Percentiles rank a stretch among this genome's conserved stretches.
phyloP scores from a whole-genome alignment of 345 rosid genomes.

The Camelina hispida region DNA sequence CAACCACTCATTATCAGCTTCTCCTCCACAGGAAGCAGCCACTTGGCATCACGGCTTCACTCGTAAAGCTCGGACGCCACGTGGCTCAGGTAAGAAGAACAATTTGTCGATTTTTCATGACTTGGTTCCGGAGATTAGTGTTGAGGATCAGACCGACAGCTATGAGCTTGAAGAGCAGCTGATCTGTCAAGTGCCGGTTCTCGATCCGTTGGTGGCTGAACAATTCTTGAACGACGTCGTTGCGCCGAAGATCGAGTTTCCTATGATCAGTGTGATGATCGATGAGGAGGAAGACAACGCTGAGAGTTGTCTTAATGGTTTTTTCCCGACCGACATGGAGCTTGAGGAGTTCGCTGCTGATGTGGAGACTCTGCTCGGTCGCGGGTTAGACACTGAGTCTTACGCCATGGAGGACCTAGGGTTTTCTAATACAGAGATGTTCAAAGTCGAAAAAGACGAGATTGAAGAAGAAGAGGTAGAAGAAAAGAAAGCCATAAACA shows the following conservation, averaged over 20 bases:
- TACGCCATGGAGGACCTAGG: conserved; percentile 80
- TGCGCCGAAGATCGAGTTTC: conserved; percentile 38
- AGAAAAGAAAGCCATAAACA: conserved; percentile 16
- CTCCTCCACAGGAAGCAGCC: conserved; percentile 42
- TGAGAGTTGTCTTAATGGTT: conserved; percentile 49
- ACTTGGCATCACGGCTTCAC: conserved; percentile 87
- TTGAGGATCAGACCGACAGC: conserved; percentile 64
- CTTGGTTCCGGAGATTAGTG: conserved; percentile 76
- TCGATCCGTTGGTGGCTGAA: conserved; percentile 64
- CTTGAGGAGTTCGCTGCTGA: conserved; percentile 90
- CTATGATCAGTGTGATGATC: conserved; percentile 23
- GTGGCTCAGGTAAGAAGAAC: conserved; percentile 50
- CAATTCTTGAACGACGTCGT: conserved; percentile 45
- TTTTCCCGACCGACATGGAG: conserved; percentile 80
- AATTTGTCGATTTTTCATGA: conserved; percentile 40
- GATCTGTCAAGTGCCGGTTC: conserved; percentile 83
- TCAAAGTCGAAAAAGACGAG: conserved; percentile 61
- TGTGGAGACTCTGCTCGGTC: conserved; percentile 83
- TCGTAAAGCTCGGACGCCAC: conserved; percentile 82
- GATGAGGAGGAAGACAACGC: conserved; percentile 38
- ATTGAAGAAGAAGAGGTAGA: conserved; percentile 24
- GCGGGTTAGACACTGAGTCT: conserved; percentile 66
- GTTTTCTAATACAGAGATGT: conserved; percentile 40
- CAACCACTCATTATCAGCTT: conserved; percentile 1
- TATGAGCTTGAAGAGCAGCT: conserved; percentile 69